Conservation (phyloP, 495 filamentous ascomycete genomes). For the Penicillium herquei region DNA sequence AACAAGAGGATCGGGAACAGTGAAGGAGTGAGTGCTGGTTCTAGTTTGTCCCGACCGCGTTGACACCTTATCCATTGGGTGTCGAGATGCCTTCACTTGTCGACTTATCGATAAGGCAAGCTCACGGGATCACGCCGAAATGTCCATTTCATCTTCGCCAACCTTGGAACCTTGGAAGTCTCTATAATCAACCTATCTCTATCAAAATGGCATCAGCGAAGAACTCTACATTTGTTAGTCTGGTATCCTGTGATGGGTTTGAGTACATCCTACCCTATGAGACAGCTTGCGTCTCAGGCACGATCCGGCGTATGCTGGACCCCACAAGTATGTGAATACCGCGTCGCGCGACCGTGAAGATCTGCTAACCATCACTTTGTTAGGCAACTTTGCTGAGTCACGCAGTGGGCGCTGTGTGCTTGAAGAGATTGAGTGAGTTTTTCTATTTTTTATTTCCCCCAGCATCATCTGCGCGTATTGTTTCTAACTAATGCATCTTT, state of each 20-base stretch:
- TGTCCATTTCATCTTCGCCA: too few relatives aligned
- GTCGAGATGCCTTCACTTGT: too few relatives aligned
- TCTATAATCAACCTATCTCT: too few relatives aligned
- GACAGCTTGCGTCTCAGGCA: constrained; percentile 69
- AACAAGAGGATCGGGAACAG: too few relatives aligned
- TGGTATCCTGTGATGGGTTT: constrained; percentile 83
- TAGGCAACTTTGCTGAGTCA: constrained; percentile 72
- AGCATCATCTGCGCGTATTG: not conserved
- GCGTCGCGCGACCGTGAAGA: not conserved
- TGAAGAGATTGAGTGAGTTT: constrained; percentile 68
- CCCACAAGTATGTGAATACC: constrained; percentile 57
- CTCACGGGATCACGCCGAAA: too few relatives aligned
- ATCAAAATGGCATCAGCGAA: not conserved
- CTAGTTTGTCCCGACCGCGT: too few relatives aligned
- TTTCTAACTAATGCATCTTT: constrained; percentile 1
- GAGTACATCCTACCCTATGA: constrained; percentile 84
- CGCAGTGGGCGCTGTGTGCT: constrained; percentile 63
- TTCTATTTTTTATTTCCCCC: not conserved
- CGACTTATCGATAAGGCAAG: too few relatives aligned
- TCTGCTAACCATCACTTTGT: constrained; percentile 1
- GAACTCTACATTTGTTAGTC: constrained; percentile 66
- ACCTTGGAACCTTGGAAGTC: not conserved
- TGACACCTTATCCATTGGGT: too few relatives aligned
- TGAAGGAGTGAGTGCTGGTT: too few relatives aligned
- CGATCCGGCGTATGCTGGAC: constrained; percentile 83